phyloP scores from a whole-genome alignment of 2,329 filamentous ascomycete species.

The Cercospora canescens region DNA sequence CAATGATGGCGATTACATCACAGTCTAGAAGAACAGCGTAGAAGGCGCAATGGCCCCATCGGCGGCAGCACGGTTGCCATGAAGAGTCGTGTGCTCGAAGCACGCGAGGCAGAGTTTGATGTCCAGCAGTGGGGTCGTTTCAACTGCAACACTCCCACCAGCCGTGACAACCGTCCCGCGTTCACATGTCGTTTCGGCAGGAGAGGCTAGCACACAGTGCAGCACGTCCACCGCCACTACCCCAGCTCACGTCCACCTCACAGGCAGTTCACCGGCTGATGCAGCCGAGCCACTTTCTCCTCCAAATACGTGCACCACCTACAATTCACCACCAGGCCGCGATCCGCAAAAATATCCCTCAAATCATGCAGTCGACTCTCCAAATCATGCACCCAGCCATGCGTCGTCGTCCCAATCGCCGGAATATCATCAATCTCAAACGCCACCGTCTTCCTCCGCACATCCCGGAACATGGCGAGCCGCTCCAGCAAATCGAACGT shows the following conservation, averaged over 20 bases:
- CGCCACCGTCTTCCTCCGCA: neutral
- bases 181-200: neutral
- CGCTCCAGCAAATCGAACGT: slow-evolving; percentile 2
- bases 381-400: slow-evolving; percentile 9
- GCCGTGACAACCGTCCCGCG: neutral
- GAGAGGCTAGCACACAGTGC: neutral
- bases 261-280: neutral
- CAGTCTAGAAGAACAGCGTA: slow-evolving; percentile 11
- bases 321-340: neutral
- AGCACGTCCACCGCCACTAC: neutral
- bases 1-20: slow-evolving; percentile 35
- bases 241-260: neutral
- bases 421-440: slow-evolving; percentile 1
- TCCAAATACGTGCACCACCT: slow-evolving; percentile 3
- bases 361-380: neutral
- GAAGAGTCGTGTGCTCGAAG: neutral
- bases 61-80: neutral
- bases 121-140: neutral
- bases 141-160: neutral
- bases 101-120: neutral
- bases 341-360: neutral
- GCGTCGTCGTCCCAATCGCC: neutral
- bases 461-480: neutral
- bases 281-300: neutral
- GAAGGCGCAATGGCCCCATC: neutral